Conservation (phyloP, 2,329 filamentous ascomycete species). For the Trichoderma citrinoviride region DNA sequence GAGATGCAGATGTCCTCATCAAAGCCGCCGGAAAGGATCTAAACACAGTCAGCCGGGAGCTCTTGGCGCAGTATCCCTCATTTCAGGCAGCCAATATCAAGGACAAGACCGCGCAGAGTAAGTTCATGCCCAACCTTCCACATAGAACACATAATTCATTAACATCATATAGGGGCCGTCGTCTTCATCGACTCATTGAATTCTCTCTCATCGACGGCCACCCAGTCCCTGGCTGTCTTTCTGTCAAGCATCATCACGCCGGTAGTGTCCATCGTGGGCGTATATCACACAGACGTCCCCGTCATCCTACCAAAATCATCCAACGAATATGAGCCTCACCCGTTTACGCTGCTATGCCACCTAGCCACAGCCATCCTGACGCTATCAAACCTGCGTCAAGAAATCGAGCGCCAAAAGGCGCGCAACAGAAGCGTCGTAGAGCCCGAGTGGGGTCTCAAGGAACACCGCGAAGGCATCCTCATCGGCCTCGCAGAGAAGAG, state of each 20-base stretch:
- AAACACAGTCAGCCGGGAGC: constrained; percentile 56
- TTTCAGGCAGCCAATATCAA: constrained; percentile 39
- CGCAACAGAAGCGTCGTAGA: constrained; percentile 70
- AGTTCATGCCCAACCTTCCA: constrained; percentile 25
- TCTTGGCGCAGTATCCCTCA: constrained; percentile 50
- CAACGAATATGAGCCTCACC: constrained; percentile 62
- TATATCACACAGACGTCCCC: constrained; percentile 81
- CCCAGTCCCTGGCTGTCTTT: constrained; percentile 62
- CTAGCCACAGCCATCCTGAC: constrained; percentile 85
- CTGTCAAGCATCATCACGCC: constrained; percentile 68
- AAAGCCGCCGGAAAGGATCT: constrained; percentile 59
- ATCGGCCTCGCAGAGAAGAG: constrained; percentile 59
- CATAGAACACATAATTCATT: neutral
- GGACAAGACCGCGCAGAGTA: constrained; percentile 44
- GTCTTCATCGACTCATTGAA: constrained; percentile 80
- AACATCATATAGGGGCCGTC: constrained; percentile 57
- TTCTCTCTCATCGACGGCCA: constrained; percentile 54
- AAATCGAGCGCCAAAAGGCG: constrained; percentile 71
- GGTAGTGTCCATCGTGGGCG: constrained; percentile 67
- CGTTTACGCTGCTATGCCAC: constrained; percentile 72
- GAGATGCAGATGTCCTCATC: constrained; percentile 65
- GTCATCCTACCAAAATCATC: constrained; percentile 44
- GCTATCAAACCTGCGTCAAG: constrained; percentile 69
- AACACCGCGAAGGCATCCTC: constrained; percentile 75
- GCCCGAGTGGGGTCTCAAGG: constrained; percentile 74